phyloP scores from a whole-genome alignment of 2,329 filamentous ascomycete genomes.

The Ceratocystis cacaofunesta region DNA sequence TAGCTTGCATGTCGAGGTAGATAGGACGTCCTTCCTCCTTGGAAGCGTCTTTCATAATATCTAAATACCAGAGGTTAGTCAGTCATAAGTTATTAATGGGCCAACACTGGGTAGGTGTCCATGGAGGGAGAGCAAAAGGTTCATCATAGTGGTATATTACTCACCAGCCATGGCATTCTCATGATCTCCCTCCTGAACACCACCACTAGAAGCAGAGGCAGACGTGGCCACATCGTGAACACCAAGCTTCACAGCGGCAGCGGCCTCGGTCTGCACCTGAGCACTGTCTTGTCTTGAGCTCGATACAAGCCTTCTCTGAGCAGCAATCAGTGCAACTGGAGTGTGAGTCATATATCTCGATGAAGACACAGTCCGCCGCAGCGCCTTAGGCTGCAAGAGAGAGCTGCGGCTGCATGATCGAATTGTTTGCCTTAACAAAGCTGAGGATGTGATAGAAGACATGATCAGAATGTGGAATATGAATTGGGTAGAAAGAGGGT shows the following conservation, averaged over 20 bases:
- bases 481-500: conserved; percentile 1
- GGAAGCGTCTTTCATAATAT: conserved; percentile 79
- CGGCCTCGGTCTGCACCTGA: conserved; percentile 66
- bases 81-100: not conserved
- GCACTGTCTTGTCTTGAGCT: conserved; percentile 67
- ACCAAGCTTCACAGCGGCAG: conserved; percentile 72
- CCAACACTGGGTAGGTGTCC: conserved; percentile 15
- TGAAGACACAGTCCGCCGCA: conserved; percentile 16
- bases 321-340: not conserved
- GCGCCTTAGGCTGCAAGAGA: conserved; percentile 22
- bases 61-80: conserved; percentile 25
- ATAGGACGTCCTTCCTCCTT: conserved; percentile 90
- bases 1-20: conserved; percentile 97
- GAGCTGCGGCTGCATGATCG: conserved; percentile 34
- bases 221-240: conserved; percentile 45
- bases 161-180: conserved; percentile 16
- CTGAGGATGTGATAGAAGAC: conserved; percentile 51
- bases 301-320: conserved; percentile 56
- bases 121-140: conserved; percentile 20
- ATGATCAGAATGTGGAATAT: conserved; percentile 27
- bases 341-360: conserved; percentile 1
- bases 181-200: conserved; percentile 14
- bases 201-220: not conserved
- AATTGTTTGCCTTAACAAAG: conserved; percentile 57
- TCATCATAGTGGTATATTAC: conserved; percentile 13